phyloP scores from a whole-genome alignment of 208 protist species.

The Hexamita inflata region DNA sequence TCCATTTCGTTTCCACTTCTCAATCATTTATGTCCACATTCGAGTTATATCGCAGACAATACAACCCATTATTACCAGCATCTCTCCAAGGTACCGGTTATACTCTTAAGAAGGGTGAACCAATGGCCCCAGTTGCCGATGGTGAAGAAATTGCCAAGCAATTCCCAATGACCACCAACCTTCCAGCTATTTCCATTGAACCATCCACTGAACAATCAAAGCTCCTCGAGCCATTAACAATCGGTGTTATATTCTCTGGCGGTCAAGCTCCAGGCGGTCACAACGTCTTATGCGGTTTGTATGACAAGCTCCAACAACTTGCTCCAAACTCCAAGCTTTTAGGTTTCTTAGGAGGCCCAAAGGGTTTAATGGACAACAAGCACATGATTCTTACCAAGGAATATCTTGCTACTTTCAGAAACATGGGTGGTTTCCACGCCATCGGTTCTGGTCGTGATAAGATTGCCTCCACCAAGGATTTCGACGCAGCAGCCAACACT shows the following conservation, averaged over 20 bases:
- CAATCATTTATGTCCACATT: conserved; percentile 5
- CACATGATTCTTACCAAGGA: conserved; percentile 32
- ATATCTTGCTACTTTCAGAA: conserved; percentile 43
- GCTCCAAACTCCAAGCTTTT: conserved; percentile 25
- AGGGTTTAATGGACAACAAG: conserved; percentile 31
- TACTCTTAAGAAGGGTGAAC: neutral
- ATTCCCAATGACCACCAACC: conserved; percentile 7
- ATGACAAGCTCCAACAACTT: conserved; percentile 34
- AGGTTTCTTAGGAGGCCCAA: conserved; percentile 35
- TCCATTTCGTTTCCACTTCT: too few species aligned
- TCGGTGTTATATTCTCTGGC: conserved; percentile 46
- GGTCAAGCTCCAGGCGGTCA: conserved; percentile 47
- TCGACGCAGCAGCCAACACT: conserved; percentile 33
- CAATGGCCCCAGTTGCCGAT: neutral
- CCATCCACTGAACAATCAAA: neutral
- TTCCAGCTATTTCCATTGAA: conserved; percentile 23
- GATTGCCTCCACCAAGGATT: conserved; percentile 48
- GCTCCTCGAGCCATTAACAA: neutral
- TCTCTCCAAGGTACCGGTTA: neutral
- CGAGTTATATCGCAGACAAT: conserved; percentile 20
- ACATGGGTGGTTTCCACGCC: conserved; percentile 52
- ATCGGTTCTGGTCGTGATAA: conserved; percentile 50
- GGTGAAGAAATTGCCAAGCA: neutral
- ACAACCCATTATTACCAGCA: neutral
- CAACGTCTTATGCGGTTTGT: conserved; percentile 46